These are phyloP conservation scores for Hyparrhenia diplandra DNA, from an alignment of 176 grass and related monocot species.

Conservation along the genomic window DNA sequence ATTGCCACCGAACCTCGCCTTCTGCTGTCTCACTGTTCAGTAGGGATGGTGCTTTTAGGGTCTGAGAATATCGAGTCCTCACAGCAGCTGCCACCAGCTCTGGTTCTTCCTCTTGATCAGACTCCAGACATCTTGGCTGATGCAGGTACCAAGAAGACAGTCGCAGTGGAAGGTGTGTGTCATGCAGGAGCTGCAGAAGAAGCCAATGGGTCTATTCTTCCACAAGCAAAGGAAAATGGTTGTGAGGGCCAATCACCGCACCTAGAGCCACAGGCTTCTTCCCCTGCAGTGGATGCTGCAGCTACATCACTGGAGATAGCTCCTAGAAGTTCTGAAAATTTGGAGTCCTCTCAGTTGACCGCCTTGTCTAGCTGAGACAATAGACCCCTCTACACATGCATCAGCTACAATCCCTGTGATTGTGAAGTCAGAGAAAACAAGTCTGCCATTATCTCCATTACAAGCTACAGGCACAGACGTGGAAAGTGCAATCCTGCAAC, in stretches of 20 bases:
- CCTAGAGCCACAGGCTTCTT: conserved; percentile 13
- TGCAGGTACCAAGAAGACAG: neutral
- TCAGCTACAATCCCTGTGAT: neutral
- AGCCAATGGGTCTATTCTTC: conserved; percentile 17
- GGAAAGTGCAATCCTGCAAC: neutral
- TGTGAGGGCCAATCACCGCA: conserved; percentile 16
- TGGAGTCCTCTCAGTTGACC: neutral
- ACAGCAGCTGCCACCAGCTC: neutral
- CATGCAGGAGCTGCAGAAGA: neutral
- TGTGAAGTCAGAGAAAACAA: neutral
- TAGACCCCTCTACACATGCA: conserved; percentile 2
- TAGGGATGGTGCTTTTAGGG: conserved; percentile 1
- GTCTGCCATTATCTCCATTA: conserved; percentile 10
- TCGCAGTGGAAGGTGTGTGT: neutral
- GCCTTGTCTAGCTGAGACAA: neutral
- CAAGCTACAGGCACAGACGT: conserved; percentile 2
- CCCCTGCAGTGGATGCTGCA: neutral
- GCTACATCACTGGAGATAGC: neutral
- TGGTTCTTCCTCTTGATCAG: conserved; percentile 18
- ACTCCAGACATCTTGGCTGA: conserved; percentile 9
- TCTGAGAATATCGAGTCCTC: conserved; percentile 16
- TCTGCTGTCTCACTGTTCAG: conserved; percentile 6
- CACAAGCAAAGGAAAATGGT: conserved; percentile 8
- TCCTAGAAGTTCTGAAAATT: neutral
- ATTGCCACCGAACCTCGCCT: neutral